These are phyloP conservation scores for Citrus sp. DNA, from an alignment of 345 rosid genomes.

Conservation along the genomic window DNA sequence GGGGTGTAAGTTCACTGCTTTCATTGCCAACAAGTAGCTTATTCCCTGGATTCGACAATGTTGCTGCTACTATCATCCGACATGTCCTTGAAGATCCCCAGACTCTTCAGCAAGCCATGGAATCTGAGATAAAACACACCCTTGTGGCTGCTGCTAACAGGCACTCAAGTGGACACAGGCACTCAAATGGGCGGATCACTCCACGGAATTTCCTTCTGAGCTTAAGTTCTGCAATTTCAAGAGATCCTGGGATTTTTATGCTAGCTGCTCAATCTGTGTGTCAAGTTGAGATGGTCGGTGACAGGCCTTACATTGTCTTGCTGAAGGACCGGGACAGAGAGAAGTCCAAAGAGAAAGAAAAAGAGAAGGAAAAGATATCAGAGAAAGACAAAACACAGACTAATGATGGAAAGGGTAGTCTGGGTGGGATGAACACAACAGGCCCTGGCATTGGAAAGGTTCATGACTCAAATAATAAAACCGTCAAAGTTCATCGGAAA, in stretches of 20 bases:
- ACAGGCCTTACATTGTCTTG: conserved; percentile 79
- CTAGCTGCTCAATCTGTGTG: conserved; percentile 78
- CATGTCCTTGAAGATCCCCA: conserved; percentile 95
- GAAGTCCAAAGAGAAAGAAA: conserved; percentile 69
- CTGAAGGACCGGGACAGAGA: conserved; percentile 87
- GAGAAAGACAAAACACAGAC: conserved; percentile 59
- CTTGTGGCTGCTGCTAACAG: conserved; percentile 77
- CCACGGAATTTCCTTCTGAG: conserved; percentile 71
- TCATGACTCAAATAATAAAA: conserved; percentile 57
- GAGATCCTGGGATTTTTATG: conserved; percentile 84
- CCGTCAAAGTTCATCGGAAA: conserved; percentile 67
- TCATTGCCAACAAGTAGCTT: conserved; percentile 85
- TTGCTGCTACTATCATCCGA: conserved; percentile 81
- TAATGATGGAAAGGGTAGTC: conserved; percentile 58
- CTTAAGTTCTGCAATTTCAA: conserved; percentile 71
- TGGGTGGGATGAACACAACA: conserved; percentile 31
- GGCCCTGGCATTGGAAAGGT: conserved; percentile 45
- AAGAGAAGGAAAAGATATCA: conserved; percentile 55
- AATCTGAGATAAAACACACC: conserved; percentile 85
- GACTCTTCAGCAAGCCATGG: conserved; percentile 97
- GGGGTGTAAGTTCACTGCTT: conserved; percentile 75
- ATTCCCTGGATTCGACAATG: conserved; percentile 86
- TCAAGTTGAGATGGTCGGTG: conserved; percentile 95
- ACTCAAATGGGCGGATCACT: conserved; percentile 74
- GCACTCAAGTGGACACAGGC: conserved; percentile 64